phyloP scores from a whole-genome alignment of 495 filamentous ascomycete species.

The Penicillium nucicola region DNA sequence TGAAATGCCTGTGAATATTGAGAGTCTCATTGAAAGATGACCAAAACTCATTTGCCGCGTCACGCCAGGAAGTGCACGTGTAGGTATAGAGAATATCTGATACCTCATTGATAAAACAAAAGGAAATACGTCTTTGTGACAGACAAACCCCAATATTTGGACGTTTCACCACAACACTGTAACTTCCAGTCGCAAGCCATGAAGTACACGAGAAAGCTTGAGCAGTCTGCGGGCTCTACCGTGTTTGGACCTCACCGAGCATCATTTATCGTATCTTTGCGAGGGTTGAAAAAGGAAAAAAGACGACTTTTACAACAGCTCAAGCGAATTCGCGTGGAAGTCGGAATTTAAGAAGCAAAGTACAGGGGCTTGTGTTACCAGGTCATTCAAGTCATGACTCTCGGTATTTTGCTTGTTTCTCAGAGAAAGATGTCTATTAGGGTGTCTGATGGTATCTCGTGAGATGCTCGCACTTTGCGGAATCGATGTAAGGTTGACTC shows the following conservation, averaged over 20 bases:
- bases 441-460: neutral
- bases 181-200: too few relatives aligned
- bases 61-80: too few relatives aligned
- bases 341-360: neutral
- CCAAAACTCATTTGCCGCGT: neutral
- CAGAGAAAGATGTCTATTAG: neutral
- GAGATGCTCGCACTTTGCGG: too few relatives aligned
- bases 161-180: too few relatives aligned
- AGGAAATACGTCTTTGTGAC: too few relatives aligned
- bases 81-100: too few relatives aligned
- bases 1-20: conserved; percentile 7
- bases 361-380: neutral
- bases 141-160: too few relatives aligned
- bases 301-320: neutral
- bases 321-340: neutral
- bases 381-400: neutral
- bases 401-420: neutral
- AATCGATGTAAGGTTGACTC: too few relatives aligned
- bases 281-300: neutral
- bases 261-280: neutral
- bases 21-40: conserved; percentile 2
- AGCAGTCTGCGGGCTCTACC: too few relatives aligned
- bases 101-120: too few relatives aligned
- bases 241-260: too few relatives aligned
- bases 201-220: too few relatives aligned